These are phyloP conservation scores for Besnoitia besnoiti DNA, from an alignment of 169 alveolate genomes.

Conservation along the genomic window DNA sequence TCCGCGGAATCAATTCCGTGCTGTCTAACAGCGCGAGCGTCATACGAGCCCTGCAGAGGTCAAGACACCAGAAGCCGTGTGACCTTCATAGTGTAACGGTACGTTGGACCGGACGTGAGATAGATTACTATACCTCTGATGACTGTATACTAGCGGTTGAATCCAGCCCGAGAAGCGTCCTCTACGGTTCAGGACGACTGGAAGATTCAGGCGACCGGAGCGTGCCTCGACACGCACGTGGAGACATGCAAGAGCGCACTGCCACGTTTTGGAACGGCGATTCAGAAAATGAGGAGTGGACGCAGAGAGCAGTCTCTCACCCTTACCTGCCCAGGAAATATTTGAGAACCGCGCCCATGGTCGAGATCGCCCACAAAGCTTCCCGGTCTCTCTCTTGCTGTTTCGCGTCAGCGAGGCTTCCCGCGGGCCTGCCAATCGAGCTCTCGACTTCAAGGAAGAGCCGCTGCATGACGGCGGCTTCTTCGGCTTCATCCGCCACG, in stretches of 20 bases:
- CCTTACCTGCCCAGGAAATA: conserved; percentile 29
- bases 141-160: no score
- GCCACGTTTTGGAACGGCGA: no score
- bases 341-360: conserved; percentile 37
- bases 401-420: background rate
- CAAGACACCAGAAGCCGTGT: no score
- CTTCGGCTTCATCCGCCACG: background rate
- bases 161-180: no score
- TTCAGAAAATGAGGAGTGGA: no score
- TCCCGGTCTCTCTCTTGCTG: background rate
- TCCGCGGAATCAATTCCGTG: conserved; percentile 58
- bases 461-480: background rate
- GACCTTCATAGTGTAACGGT: no score
- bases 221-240: no score
- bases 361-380: background rate
- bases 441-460: background rate
- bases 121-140: background rate
- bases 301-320: no score
- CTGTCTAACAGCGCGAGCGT: conserved; percentile 50
- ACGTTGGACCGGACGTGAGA: no score
- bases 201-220: no score
- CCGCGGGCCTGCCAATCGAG: background rate
- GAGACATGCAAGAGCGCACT: no score
- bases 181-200: no score
- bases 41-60: conserved; percentile 57